These are phyloP conservation scores for Talaromyces sp. DNA, from an alignment of 2,329 filamentous ascomycete genomes.

Conservation along the genomic window DNA sequence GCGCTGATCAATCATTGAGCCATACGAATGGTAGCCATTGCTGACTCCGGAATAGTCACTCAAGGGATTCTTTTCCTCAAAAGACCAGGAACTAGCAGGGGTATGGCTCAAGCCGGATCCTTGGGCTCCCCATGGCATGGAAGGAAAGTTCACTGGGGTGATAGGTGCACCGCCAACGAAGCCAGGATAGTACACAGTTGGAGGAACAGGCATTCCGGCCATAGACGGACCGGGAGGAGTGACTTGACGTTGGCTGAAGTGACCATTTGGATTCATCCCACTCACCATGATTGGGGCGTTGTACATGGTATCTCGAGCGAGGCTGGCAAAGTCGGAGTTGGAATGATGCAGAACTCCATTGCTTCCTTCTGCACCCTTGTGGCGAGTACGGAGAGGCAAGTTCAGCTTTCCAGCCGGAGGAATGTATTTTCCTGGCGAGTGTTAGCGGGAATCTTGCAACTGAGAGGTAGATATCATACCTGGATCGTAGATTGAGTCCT, in stretches of 20 bases:
- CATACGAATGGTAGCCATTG: slow-evolving; percentile 50
- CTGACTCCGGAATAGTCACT: slow-evolving; percentile 62
- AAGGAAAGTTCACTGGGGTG: slow-evolving; percentile 29
- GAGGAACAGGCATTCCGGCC: slow-evolving; percentile 17
- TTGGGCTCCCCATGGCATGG: slow-evolving; percentile 38
- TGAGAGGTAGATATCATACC: background rate
- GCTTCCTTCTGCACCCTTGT: slow-evolving; percentile 8
- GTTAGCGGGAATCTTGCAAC: background rate
- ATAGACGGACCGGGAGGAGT: slow-evolving; percentile 26
- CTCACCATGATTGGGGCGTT: slow-evolving; percentile 27
- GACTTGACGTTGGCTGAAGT: slow-evolving; percentile 29
- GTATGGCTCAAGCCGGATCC: slow-evolving; percentile 34
- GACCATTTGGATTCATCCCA: slow-evolving; percentile 28
- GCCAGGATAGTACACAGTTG: slow-evolving; percentile 39
- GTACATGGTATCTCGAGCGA: slow-evolving; percentile 29
- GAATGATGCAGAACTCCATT: slow-evolving; percentile 13
- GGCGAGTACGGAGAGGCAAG: slow-evolving; percentile 13
- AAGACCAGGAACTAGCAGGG: slow-evolving; percentile 40
- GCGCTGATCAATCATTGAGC: slow-evolving; percentile 58
- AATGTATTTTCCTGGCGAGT: slow-evolving; percentile 12
- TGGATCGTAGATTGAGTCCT: slow-evolving; percentile 14
- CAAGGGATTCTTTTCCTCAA: slow-evolving; percentile 49
- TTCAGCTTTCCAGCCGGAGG: slow-evolving; percentile 17
- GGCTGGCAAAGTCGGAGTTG: slow-evolving; percentile 28
- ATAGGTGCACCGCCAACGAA: slow-evolving; percentile 33